Conservation (phyloP, 2,329 filamentous ascomycete species). For the Scytalidium lignicola region DNA sequence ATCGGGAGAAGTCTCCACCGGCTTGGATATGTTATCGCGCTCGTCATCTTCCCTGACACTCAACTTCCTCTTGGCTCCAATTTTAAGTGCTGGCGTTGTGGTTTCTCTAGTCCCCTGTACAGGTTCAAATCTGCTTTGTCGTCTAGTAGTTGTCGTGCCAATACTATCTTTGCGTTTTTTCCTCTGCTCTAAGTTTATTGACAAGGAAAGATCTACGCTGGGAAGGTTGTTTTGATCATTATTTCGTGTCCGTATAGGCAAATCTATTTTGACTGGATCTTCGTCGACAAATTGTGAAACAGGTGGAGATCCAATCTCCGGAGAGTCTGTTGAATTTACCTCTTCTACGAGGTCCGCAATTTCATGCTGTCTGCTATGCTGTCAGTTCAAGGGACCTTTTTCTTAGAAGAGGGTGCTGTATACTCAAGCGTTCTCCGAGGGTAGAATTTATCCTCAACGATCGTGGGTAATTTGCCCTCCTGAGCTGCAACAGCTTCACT, state of each 20-base stretch:
- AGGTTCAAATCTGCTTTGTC: slow-evolving; percentile 7
- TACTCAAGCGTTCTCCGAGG: slow-evolving; percentile 66
- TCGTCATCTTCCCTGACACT: slow-evolving; percentile 50
- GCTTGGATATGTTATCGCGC: slow-evolving; percentile 27
- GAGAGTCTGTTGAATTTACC: slow-evolving; percentile 49
- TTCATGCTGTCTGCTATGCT: slow-evolving; percentile 23
- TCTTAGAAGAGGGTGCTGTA: slow-evolving; percentile 20
- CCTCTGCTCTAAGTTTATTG: slow-evolving; percentile 28
- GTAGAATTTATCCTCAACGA: slow-evolving; percentile 64
- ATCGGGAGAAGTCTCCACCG: slow-evolving; percentile 21
- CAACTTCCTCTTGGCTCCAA: slow-evolving; percentile 54
- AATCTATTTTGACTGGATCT: slow-evolving; percentile 48
- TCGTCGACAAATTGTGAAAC: slow-evolving; percentile 54
- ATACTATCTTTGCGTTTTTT: slow-evolving; percentile 27
- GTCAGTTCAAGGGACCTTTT: slow-evolving; percentile 26
- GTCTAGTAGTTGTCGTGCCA: slow-evolving; percentile 11
- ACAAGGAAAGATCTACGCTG: slow-evolving; percentile 19
- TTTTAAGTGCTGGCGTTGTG: slow-evolving; percentile 32
- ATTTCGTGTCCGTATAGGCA: slow-evolving; percentile 30
- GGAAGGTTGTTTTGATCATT: slow-evolving; percentile 14
- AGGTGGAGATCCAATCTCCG: slow-evolving; percentile 62
- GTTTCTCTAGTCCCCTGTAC: slow-evolving; percentile 8
- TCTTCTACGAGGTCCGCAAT: slow-evolving; percentile 19
- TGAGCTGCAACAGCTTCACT: slow-evolving; percentile 29
- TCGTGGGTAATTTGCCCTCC: slow-evolving; percentile 52